Evolutionary conservation across 163 green algal species (phyloP), one percentile per base, ranked within the genome.

Genomic region (Volvox carteri): DNA sequence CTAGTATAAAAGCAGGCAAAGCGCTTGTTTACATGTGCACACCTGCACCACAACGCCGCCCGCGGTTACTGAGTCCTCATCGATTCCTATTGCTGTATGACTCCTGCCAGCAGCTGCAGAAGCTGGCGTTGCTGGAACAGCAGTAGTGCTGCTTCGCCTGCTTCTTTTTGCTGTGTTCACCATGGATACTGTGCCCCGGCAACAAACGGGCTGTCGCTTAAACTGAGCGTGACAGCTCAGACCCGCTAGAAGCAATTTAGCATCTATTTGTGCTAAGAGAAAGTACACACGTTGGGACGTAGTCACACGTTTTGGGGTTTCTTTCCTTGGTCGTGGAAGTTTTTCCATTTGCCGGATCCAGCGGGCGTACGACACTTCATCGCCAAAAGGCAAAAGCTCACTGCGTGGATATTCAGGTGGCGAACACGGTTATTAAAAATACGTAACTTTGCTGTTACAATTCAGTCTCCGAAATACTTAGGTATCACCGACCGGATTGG

Each of bases 101-200:
- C 12, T 58, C 48, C 60, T 39, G 65, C 9, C 65, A 11, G 65
- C 70, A 12, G 9, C 65, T 1, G 65, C 37, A 37, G 70, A 3
- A 60, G 73, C 73, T n/a, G 73, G 73, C 4, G 73, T 80, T 44
- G 73, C 73, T 44, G 73, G 73, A 35, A 80, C n/a, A 42, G 73
- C 44, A 65, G 42, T 80, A 30, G 73, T 80, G 73, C 73, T 80
- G 42, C 73, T 80, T 25, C 73, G 73, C n/a, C 73, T 50, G 23
- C 44, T 30, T 33, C 42, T 80, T 28, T 80, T 80, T 19, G 25
- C n/a, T 28, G 70, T 52, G 41, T 37, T 37, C 4, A 78, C 70
- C 70, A 78, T 78, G 70, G 39, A 14, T 30, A 39, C 39, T 18
- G 39, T 23, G 39, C 18, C 25, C 25, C 25, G 28, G 5, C 25